Base-by-base conservation (phyloP, 306 rosid genomes). In the Vicia villosa region DNA sequence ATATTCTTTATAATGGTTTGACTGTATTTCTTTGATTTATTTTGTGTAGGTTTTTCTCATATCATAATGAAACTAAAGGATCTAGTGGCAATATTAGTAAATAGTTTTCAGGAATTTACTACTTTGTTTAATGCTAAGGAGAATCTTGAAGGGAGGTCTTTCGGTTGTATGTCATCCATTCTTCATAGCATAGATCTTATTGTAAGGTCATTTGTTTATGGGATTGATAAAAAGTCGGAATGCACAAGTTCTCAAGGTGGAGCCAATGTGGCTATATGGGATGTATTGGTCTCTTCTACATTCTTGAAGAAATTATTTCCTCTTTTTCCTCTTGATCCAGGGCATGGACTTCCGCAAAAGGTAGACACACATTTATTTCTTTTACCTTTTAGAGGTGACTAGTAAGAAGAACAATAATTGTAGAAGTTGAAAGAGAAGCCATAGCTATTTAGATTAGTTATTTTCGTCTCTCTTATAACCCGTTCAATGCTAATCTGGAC, bases 71-170 rank as follows among this genome's bases (percentile, higher is more conserved):
- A 81, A 52, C 72, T 90, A 69, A 83, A 82, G 80, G 85, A 88
- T 70, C 77, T 91, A 21, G 77, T 91, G 67, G 92, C 89, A 61
- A 75, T 83, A 52, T 80, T 94, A 73, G 73, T 86, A 36, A 80
- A 80, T 80, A 87, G 82, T 87, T 87, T 90, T 83, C 88, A 72
- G 77, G 98, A 88, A 69, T 88, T 88, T 73, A 72, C 82, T 76
- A 81, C 85, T 2, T 64, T 22, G 28, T 61, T 76, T 80, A 84
- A 78, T 55, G 64, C 80, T 61, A 77, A 17, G 34, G 75, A 79
- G 52, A 60, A 70, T 69, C 80, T 86, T 68, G 91, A 83, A 68
- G 79, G 75, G 52, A 92, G 78, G 58, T 80, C 86, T 49, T 88
- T 83, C 83, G 87, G 88, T 69, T 94, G 95, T 79, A 73, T 88